Base-by-base conservation (phyloP, 176 grass and related monocot genomes). In the Oryza coarctata region DNA sequence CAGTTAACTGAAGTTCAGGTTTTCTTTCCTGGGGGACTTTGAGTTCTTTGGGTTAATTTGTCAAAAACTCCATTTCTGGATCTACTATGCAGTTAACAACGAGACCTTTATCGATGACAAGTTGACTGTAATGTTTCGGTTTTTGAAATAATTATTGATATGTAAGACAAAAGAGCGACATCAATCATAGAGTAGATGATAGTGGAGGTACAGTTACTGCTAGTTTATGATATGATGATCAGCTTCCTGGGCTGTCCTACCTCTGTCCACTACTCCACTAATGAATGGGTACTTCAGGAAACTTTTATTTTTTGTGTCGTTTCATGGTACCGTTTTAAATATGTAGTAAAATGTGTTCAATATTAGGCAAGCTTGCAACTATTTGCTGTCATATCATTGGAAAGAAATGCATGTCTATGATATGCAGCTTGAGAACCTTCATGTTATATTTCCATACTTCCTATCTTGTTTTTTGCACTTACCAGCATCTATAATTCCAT, bases 11-110 rank as follows among this genome's bases (percentile, higher is more conserved):
- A 25, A 75, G 8, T 85, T 45, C 73, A 27, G 17, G 12, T 17
- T 75, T 73, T 38, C 33, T 80, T 74, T 35, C 20, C 55, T n/a
- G 25, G 58, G 14, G 38, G 57, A 18, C 17, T 71, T 64, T 36
- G 11, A 49, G 68, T 30, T 83, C 20, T 77, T 67, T 72, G 39
- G 55, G 9, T 58, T 61, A 71, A 40, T 78, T n/a, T 82, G 8
- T 88, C 64, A 9, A 47, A 73, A 57, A 29, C 23, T 71, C n/a
- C 63, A 69, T 70, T 84, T 80, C 6, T 87, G 45, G 20, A 45
- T 66, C 20, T 26, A 35, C 68, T 36, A 13, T 81, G 18, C 70
- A 75, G 68, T 86, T 81, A 41, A 25, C n/a, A 60, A 55, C 9
- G 20, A 23, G 9, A 60, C 55, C 55, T 23, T 60, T 60, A 60